Evolutionary conservation across 75 land plant genomes (phyloP), one percentile per base, ranked within the genome.

Genomic region (Cupressus sempervirens): DNA sequence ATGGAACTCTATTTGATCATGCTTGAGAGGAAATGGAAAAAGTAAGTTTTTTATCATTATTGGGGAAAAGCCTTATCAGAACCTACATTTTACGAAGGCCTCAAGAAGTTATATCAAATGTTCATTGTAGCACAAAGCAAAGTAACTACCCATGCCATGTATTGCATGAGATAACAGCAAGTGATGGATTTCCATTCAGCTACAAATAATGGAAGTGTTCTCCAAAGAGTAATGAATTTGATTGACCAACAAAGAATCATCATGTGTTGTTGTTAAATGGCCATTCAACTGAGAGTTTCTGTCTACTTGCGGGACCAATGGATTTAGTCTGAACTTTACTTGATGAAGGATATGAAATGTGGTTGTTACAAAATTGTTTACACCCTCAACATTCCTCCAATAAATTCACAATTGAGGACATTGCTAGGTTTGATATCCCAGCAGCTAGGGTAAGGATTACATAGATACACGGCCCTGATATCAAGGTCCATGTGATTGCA

Each of bases 181-280:
- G 90, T 92, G 93, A 92, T 86, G 93, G 89, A 23, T 68, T 45
- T 80, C 58, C 30, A 16, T 84, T 90, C 75, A 90, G 88, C 83
- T 88, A 89, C 81, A 86, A 52, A 68, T 87, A 90, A 76, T 92
- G 91, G 91, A 84, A 79, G 30, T 48, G 72, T n/a, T 62, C 45
- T 83, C 36, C 50, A 81, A 84, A 80, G 29, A 8, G 32, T 34
- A 48, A 75, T 6, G 65, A 14, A 38, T 56, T 29, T 20, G 29
- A 46, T 67, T 87, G 54, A 45, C 38, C 50, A 48, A 86, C 38
- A 34, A 23, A 67, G 50, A 35, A 16, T 32, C 73, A 62, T 76
- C 86, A 86, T 40, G 90, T 90, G 65, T 85, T 92, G 4, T 86
- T 92, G 12, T 58, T 92, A 7, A 92, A 92, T 85, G 91, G 93